These are phyloP conservation scores for Pilatotrama ljubarskyi DNA, from an alignment of 768 basidiomycete genomes.

Conservation along the genomic window DNA sequence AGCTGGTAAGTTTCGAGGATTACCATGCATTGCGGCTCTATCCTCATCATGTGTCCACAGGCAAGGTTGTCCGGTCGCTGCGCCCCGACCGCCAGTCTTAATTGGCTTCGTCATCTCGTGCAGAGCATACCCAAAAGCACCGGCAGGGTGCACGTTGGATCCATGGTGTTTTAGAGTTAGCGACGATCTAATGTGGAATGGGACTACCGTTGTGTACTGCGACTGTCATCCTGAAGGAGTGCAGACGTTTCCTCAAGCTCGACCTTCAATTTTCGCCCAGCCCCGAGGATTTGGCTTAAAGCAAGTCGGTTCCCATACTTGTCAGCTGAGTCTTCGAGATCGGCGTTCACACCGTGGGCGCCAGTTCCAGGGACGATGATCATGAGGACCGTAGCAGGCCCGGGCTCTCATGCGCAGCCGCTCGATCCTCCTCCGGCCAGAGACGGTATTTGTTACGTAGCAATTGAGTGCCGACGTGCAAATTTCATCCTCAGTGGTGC, in stretches of 20 bases:
- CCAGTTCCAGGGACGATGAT: background rate
- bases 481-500: background rate
- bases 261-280: background rate
- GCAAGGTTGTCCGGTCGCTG: constrained; percentile 88
- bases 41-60: constrained; percentile 31
- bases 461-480: too few relatives aligned
- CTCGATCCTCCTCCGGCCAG: too few relatives aligned
- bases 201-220: background rate
- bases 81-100: constrained; percentile 79
- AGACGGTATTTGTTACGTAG: background rate
- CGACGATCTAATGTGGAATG: constrained; percentile 15
- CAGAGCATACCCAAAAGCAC: constrained; percentile 26
- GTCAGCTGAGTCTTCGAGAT: background rate
- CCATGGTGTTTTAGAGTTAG: constrained; percentile 13
- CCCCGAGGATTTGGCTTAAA: background rate
- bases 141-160: constrained; percentile 19
- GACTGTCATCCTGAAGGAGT: background rate
- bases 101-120: background rate
- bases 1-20: constrained; percentile 57
- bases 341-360: background rate
- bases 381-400: background rate
- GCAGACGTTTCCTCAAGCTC: background rate
- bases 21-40: background rate
- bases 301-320: background rate
- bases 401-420: background rate